Base-by-base conservation (phyloP, 345 rosid genomes). In the Citrus sp. region DNA sequence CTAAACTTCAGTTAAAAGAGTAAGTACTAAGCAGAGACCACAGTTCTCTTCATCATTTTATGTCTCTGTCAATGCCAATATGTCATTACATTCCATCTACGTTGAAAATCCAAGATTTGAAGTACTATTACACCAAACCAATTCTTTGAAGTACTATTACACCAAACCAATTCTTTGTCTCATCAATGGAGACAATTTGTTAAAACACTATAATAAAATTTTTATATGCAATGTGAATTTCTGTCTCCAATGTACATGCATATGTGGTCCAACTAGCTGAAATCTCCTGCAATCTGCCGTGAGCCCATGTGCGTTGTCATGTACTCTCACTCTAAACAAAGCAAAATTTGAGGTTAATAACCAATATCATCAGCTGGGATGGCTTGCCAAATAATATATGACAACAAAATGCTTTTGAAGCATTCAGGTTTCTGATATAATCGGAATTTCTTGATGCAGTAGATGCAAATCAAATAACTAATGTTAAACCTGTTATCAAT, bases 141-240 rank as follows among this genome's bases (percentile, higher is more conserved):
- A 32, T 34, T 34, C 35, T 34, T 34, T 8, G 40, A 40, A 74
- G 19, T 54, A 54, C 77, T 74, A 27, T 62, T 62, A 19, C 40
- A 40, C 69, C 58, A 62, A 61, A 25, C 24, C 42, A 18, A 18
- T 42, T 28, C 27, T 74, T 74, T 74, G 77, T 74, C 77, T 74
- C 77, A 37, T 74, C 40, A 40, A 38, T 42, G 77, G 77, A 62
- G 77, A 62, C 77, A 61, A 37, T 13, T 73, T 2, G 25, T 14
- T 14, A 7, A 37, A 34, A 12, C 12, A 40, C 9, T 14, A n/a
- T 6, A 0, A 68, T 21, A 13, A 3, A 12, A 46, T 46, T 54
- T 14, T 14, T 18, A 0, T 65, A 6, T 32, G 34, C 24, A 32
- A 27, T 69, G 58, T 54, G 22, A 54, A 69, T 68, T 12, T 42